Evolutionary conservation across 306 rosid genomes (phyloP).

Genomic region (Cucurbita ficifolia): DNA sequence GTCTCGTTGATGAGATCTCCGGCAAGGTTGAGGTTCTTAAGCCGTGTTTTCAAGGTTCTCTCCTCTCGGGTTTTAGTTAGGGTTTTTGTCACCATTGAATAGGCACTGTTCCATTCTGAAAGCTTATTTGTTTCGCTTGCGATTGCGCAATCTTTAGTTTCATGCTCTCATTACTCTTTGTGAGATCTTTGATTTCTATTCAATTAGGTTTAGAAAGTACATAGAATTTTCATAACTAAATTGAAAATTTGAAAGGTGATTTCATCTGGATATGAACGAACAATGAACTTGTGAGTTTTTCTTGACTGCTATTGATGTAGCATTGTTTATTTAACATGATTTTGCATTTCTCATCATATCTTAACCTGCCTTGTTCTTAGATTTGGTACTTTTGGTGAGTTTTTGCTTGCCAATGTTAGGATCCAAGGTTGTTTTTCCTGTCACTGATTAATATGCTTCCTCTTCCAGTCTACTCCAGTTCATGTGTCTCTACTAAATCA

Average conservation of each 20-base stretch:
- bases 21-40: neutral
- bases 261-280: neutral
- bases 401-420: too few relatives aligned
- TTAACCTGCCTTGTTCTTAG: neutral
- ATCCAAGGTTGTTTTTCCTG: too few relatives aligned
- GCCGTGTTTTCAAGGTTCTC: neutral
- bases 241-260: neutral
- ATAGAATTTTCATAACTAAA: neutral
- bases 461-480: constrained; percentile 7
- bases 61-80: neutral
- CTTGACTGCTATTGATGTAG: neutral
- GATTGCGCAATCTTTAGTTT: neutral
- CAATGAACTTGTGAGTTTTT: neutral
- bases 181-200: neutral
- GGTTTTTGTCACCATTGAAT: neutral
- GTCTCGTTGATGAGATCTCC: neutral
- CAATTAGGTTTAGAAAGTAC: neutral
- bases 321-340: neutral
- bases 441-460: neutral
- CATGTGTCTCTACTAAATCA: constrained; percentile 30
- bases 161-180: neutral
- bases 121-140: neutral
- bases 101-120: neutral
- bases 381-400: neutral
- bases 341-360: neutral